A percentile compares a stretch with the other conserved stretches of the same genome.
phyloP scores from a whole-genome alignment of 805 yeast genomes.

The Candida pseudoglaebosa region DNA sequence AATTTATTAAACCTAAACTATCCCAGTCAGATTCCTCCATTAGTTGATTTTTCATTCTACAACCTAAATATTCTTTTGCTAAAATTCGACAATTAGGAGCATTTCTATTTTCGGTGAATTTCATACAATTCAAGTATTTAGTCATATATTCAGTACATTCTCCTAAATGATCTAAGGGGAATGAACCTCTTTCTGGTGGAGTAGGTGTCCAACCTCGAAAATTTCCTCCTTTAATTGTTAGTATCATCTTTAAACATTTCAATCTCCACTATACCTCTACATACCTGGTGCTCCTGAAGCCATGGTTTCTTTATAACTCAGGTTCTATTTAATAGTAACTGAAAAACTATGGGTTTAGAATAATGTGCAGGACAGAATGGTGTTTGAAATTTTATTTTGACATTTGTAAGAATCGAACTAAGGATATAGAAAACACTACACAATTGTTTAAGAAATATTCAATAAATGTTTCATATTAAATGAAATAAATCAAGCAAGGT shows the following conservation, averaged over 20 bases:
- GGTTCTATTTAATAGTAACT: not conserved
- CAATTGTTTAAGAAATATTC: no score
- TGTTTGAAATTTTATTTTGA: no score
- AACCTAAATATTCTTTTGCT: constrained; percentile 76
- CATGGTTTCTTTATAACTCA: constrained; percentile 14
- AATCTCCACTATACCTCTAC: constrained; percentile 6
- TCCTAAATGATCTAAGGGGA: constrained; percentile 84
- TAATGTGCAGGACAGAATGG: not conserved
- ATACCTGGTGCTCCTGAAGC: constrained; percentile 38
- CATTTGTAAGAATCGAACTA: no score
- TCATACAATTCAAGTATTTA: constrained; percentile 73
- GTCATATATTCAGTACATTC: constrained; percentile 79
- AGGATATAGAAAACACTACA: no score
- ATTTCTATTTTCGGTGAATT: constrained; percentile 72
- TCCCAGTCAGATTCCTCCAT: constrained; percentile 44
- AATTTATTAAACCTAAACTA: constrained; percentile 37
- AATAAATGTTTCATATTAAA: no score
- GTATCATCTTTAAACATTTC: constrained; percentile 2
- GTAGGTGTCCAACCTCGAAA: constrained; percentile 60
- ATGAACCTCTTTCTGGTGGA: constrained; percentile 95
- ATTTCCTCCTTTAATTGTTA: constrained; percentile 18
- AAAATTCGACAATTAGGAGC: constrained; percentile 86
- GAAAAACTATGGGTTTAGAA: not conserved
- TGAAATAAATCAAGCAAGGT: no score
- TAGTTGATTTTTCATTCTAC: constrained; percentile 77